Base-by-base conservation (phyloP, 768 basidiomycete species). In the Tylopilus rubrobrunneus region DNA sequence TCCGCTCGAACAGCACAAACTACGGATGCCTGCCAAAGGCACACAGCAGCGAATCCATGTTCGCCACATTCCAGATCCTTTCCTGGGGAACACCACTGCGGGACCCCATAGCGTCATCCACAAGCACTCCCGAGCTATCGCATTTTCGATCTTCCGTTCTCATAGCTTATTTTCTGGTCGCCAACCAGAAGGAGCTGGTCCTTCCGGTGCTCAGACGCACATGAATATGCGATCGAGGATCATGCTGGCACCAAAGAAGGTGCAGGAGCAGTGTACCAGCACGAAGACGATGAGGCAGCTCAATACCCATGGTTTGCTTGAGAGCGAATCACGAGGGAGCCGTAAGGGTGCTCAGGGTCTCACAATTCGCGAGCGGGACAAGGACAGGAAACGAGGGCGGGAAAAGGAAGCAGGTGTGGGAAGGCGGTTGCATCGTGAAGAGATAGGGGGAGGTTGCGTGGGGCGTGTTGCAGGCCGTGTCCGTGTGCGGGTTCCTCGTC, bases 221-320 rank as follows among this genome's bases (percentile, higher is more conserved):
- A 57, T 66, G 57, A 62, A 70, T 10, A 66, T 65, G 48, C 70
- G 69, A 11, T 49, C 48, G 15, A 70, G 70, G 14, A 84, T 91
- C 51, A 70, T 92, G 58, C 71, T 92, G 12, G 88, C 86, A 17
- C 82, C 86, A 31, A 81, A 82, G 62, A 80, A 78, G 56, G 88
- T 91, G n/a, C 89, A 92, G 60, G 82, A 83, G 62, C 83, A 85
- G 15, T 91, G 81, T 61, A 89, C 87, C 17, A 89, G 82, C 60
- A 90, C 88, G 17, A 83, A 78, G 33, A 86, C 87, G 19, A 88
- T 86, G 7, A 76, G 80, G 45, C 83, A 82, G 62, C 74, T 89
- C 34, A 79, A 79, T 56, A 81, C 84, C 0, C 84, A 89, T 60
- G 86, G 86, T 10, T 67, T 88, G 25, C 73, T 89, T 41, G 79